phyloP scores from a whole-genome alignment of 176 grass and related monocot genomes.

The Lolium perenne region DNA sequence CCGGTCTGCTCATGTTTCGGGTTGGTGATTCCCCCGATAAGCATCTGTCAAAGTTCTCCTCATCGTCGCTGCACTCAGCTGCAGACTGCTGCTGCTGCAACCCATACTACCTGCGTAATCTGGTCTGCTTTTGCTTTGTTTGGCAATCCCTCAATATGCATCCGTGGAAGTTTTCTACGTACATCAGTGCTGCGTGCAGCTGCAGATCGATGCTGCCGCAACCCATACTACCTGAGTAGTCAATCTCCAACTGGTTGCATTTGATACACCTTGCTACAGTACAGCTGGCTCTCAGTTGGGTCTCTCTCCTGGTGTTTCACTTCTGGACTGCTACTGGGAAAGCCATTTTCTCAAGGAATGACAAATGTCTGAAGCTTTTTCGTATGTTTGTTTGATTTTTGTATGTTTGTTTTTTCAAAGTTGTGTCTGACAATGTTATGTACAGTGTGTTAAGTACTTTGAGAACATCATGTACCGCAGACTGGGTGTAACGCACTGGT shows the following conservation, averaged over 20 bases:
- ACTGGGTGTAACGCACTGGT: too few species aligned
- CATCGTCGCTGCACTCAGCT: neutral
- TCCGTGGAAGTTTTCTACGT: neutral
- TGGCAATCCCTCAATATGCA: neutral
- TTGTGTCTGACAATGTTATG: too few species aligned
- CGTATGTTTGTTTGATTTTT: too few species aligned
- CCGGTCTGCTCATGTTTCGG: neutral
- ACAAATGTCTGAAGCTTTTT: too few species aligned
- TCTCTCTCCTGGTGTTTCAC: neutral
- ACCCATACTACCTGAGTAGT: too few species aligned
- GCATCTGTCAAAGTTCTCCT: neutral
- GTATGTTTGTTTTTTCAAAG: too few species aligned
- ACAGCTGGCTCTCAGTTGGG: neutral
- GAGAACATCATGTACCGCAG: neutral
- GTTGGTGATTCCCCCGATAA: neutral
- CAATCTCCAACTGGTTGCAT: too few species aligned
- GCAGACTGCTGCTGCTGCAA: neutral
- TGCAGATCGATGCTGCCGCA: too few species aligned
- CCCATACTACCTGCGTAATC: neutral
- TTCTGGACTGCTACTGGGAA: neutral
- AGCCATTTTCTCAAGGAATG: neutral
- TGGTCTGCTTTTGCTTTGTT: neutral
- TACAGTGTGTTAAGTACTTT: too few species aligned
- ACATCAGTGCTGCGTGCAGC: too few species aligned
- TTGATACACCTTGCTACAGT: neutral